phyloP scores from a whole-genome alignment of 1,284 basidiomycete genomes.

The Ganoderma sinense region DNA sequence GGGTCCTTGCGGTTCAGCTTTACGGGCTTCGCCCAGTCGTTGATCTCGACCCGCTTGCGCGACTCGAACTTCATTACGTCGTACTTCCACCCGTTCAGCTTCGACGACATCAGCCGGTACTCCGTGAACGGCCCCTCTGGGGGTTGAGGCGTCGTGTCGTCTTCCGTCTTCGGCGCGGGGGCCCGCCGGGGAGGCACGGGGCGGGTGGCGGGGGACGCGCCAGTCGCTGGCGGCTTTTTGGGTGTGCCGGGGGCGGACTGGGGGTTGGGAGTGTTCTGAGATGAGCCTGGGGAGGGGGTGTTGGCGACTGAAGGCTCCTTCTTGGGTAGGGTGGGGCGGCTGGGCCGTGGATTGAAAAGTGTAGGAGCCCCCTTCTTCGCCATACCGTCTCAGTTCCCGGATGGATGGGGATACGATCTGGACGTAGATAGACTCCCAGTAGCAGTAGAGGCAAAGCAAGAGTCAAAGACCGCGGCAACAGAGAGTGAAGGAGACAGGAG shows the following conservation, averaged over 20 bases:
- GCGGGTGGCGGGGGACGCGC: constrained; percentile 21
- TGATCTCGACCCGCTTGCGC: constrained; percentile 70
- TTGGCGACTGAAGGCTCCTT: constrained; percentile 24
- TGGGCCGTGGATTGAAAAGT: constrained; percentile 35
- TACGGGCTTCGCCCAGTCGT: constrained; percentile 72
- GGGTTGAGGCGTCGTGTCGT: constrained; percentile 53
- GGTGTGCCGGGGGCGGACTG: constrained; percentile 29
- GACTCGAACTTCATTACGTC: constrained; percentile 87
- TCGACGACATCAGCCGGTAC: constrained; percentile 77
- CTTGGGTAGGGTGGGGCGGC: constrained; percentile 29
- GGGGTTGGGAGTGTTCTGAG: constrained; percentile 15
- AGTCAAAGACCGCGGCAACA: constrained; percentile 11
- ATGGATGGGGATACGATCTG: constrained; percentile 12
- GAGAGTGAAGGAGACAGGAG: constrained; percentile 10
- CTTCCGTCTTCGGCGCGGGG: constrained; percentile 44
- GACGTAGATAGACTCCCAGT: not conserved
- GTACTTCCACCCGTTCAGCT: constrained; percentile 84
- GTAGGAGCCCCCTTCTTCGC: constrained; percentile 30
- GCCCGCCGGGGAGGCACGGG: constrained; percentile 36
- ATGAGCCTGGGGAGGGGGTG: constrained; percentile 28
- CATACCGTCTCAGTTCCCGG: constrained; percentile 25
- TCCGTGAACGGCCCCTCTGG: constrained; percentile 73
- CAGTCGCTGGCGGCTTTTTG: constrained; percentile 20
- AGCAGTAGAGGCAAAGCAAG: not conserved
- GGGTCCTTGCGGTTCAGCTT: constrained; percentile 88